A percentile compares a stretch with the other conserved stretches of the same genome.
These are phyloP conservation scores for Solanum hybrid DNA, from an alignment of 305 asterid genomes.

Conservation along the genomic window DNA sequence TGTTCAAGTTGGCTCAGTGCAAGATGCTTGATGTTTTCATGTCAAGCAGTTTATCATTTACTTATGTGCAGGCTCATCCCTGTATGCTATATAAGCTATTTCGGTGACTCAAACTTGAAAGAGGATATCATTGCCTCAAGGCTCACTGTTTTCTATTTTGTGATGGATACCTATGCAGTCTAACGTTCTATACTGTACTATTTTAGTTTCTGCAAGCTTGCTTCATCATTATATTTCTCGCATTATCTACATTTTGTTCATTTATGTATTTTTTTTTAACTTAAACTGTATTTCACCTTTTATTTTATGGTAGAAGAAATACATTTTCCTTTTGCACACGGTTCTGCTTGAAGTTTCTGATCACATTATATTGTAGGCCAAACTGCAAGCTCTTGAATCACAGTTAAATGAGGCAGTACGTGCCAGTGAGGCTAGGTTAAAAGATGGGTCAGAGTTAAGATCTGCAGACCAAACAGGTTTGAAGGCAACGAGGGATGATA, in stretches of 20 bases:
- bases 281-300: not conserved
- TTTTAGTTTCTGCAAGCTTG: not conserved
- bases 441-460: slow-evolving; percentile 39
- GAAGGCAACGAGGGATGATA: slow-evolving; percentile 36
- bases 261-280: not conserved
- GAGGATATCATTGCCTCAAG: not conserved
- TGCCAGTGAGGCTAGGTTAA: slow-evolving; percentile 34
- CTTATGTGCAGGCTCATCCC: not conserved
- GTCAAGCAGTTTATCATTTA: not conserved
- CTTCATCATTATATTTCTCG: not conserved
- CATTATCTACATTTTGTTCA: not conserved
- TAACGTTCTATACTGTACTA: not conserved
- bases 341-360: not conserved
- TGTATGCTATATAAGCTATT: not conserved
- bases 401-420: slow-evolving; percentile 60
- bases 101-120: not conserved
- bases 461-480: slow-evolving; percentile 33
- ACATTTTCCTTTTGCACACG: not conserved
- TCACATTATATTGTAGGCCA: slow-evolving; percentile 37
- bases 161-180: not conserved
- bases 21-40: not conserved
- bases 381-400: slow-evolving; percentile 63
- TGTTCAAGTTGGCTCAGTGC: not conserved
- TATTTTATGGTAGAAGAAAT: not conserved
- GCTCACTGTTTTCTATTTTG: slow-evolving; percentile 1